phyloP scores from a whole-genome alignment of 2,329 filamentous ascomycete species.

The Ophiosphaerella narmari region DNA sequence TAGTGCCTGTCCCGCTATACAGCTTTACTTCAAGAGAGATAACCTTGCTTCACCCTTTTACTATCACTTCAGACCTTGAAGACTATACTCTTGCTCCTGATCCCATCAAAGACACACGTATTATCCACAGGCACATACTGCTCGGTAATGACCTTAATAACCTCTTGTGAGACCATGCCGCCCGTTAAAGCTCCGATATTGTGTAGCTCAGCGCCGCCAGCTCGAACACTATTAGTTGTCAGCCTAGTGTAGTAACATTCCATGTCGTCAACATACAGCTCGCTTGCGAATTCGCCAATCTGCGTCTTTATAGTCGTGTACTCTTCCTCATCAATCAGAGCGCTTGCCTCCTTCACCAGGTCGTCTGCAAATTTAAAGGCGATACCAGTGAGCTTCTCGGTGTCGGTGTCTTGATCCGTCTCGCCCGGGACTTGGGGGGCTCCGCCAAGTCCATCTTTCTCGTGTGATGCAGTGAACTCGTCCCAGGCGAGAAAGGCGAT shows the following conservation, averaged over 20 bases:
- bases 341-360: slow-evolving; percentile 50
- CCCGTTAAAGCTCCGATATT: slow-evolving; percentile 87
- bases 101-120: slow-evolving; percentile 66
- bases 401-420: slow-evolving; percentile 33
- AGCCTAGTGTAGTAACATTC: slow-evolving; percentile 1
- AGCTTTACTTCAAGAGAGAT: too few relatives aligned
- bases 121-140: slow-evolving; percentile 70
- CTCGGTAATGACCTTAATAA: slow-evolving; percentile 83
- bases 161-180: slow-evolving; percentile 94
- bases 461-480: slow-evolving; percentile 49
- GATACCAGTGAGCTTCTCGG: slow-evolving; percentile 51
- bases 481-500: slow-evolving; percentile 59
- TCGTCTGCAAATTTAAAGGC: slow-evolving; percentile 49
- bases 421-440: slow-evolving; percentile 45
- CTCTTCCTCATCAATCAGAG: slow-evolving; percentile 49
- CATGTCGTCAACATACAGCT: slow-evolving; percentile 47
- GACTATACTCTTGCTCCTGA: slow-evolving; percentile 60
- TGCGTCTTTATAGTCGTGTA: slow-evolving; percentile 44
- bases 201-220: slow-evolving; percentile 84
- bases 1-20: too few relatives aligned
- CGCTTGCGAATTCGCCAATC: slow-evolving; percentile 45
- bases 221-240: slow-evolving; percentile 61
- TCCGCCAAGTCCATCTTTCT: slow-evolving; percentile 39
- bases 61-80: slow-evolving; percentile 46
- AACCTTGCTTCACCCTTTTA: not conserved